Conservation (phyloP, 768 basidiomycete species). For the Mycena floridula region DNA sequence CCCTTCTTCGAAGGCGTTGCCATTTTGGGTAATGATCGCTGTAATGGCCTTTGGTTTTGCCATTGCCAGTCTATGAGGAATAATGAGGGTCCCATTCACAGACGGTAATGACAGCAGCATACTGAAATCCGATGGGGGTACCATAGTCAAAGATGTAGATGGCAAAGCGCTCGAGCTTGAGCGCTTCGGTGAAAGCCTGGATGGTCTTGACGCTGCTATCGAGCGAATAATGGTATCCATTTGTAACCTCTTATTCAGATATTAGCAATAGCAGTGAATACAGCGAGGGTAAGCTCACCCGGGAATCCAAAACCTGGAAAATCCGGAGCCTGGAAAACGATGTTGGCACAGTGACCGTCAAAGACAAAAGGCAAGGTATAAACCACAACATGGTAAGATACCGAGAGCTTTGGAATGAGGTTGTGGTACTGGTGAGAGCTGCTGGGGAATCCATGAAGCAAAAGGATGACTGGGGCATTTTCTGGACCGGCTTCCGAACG, state of each 20-base stretch:
- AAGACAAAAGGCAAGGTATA: conserved; percentile 1
- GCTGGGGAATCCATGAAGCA: conserved; percentile 46
- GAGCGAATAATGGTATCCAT: conserved; percentile 38
- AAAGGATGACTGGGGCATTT: conserved; percentile 31
- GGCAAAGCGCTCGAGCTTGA: conserved; percentile 31
- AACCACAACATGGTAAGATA: conserved; percentile 33
- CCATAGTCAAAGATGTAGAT: conserved; percentile 49
- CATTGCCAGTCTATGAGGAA: conserved; percentile 37
- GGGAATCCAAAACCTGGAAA: conserved; percentile 48
- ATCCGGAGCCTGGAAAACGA: conserved; percentile 37
- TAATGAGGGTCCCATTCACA: not conserved
- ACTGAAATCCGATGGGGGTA: conserved; percentile 27
- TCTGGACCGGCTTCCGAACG: conserved; percentile 28
- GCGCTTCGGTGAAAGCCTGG: conserved; percentile 31
- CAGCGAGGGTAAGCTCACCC: conserved; percentile 2
- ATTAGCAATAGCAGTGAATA: not conserved
- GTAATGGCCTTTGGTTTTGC: conserved; percentile 33
- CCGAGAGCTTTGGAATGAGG: conserved; percentile 35
- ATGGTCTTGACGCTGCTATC: conserved; percentile 31
- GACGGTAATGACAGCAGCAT: not conserved
- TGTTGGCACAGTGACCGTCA: not conserved
- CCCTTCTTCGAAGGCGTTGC: conserved; percentile 42
- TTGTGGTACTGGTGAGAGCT: conserved; percentile 44
- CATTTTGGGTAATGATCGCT: conserved; percentile 42
- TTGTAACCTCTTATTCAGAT: no score